These are phyloP conservation scores for Poronia punctata DNA, from an alignment of 495 filamentous ascomycete species.

Conservation along the genomic window DNA sequence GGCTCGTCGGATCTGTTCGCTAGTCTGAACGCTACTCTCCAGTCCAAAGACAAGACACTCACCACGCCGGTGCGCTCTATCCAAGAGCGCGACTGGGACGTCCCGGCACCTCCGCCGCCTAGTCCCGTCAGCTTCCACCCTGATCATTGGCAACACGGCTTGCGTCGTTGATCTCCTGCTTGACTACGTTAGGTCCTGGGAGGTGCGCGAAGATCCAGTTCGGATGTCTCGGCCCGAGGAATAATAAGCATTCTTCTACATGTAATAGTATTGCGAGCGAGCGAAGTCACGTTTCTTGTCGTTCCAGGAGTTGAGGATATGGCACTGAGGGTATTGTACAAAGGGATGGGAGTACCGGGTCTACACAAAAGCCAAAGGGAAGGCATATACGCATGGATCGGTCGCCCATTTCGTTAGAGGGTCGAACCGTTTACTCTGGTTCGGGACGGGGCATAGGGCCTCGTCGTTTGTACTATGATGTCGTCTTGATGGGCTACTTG, in stretches of 20 bases:
- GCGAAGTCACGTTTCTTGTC: conserved; percentile 11
- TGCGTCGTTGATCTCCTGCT: conserved; percentile 17
- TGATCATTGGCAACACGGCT: conserved; percentile 34
- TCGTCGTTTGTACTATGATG: conserved; percentile 14
- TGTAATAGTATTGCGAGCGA: conserved; percentile 22
- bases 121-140: conserved; percentile 41
- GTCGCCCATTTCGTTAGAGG: conserved; percentile 10
- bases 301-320: conserved; percentile 21
- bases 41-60: conserved; percentile 29
- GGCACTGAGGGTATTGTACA: conserved; percentile 20
- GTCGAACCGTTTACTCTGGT: conserved; percentile 6
- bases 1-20: conserved; percentile 41
- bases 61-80: conserved; percentile 36
- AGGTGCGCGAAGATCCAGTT: not conserved
- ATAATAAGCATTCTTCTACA: conserved; percentile 9
- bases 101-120: conserved; percentile 43
- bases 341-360: conserved; percentile 20
- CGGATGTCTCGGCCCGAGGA: not conserved
- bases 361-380: conserved; percentile 25
- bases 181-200: not conserved
- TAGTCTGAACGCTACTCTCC: conserved; percentile 38
- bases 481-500: conserved; percentile 12
- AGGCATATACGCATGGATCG: conserved; percentile 19
- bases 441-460: conserved; percentile 10
- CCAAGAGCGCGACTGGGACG: conserved; percentile 43